phyloP scores from a whole-genome alignment of 768 basidiomycete species.

The Termitomyces heimii region DNA sequence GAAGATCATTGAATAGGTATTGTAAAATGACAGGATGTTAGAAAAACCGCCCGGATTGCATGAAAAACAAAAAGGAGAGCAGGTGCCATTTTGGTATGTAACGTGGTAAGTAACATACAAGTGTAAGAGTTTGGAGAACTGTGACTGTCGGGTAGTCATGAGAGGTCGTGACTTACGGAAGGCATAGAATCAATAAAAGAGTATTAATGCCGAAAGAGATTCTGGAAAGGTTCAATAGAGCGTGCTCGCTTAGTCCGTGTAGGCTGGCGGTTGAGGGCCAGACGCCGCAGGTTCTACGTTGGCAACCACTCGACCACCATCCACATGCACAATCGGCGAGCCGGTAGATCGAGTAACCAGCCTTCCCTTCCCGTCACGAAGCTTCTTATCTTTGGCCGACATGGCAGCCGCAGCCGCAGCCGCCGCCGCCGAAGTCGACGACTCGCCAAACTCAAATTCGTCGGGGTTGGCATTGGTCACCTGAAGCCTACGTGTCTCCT shows the following conservation, averaged over 20 bases:
- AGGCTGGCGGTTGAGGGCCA: constrained; percentile 13
- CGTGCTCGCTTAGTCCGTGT: constrained; percentile 2
- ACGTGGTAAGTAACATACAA: neutral
- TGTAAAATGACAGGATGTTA: constrained; percentile 3
- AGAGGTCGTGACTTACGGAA: constrained; percentile 4
- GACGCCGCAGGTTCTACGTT: constrained; percentile 12
- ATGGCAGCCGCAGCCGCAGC: constrained; percentile 1
- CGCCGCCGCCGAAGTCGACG: constrained; percentile 12
- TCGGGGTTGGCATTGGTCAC: constrained; percentile 29
- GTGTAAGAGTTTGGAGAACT: neutral
- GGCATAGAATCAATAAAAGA: neutral
- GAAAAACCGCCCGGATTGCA: neutral
- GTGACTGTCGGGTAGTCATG: neutral
- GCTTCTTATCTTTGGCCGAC: neutral
- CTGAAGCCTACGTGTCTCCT: constrained; percentile 30
- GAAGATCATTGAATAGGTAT: neutral
- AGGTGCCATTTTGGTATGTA: constrained; percentile 4
- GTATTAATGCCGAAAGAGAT: neutral
- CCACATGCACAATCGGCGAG: constrained; percentile 31
- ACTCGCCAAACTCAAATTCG: constrained; percentile 3
- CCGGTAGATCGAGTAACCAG: constrained; percentile 19
- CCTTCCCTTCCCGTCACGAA: constrained; percentile 14
- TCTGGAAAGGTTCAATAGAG: neutral
- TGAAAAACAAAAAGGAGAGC: neutral
- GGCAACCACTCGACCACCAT: constrained; percentile 30